These are phyloP conservation scores for Cordyceps militaris DNA, from an alignment of 2,329 filamentous ascomycete genomes.

Conservation along the genomic window DNA sequence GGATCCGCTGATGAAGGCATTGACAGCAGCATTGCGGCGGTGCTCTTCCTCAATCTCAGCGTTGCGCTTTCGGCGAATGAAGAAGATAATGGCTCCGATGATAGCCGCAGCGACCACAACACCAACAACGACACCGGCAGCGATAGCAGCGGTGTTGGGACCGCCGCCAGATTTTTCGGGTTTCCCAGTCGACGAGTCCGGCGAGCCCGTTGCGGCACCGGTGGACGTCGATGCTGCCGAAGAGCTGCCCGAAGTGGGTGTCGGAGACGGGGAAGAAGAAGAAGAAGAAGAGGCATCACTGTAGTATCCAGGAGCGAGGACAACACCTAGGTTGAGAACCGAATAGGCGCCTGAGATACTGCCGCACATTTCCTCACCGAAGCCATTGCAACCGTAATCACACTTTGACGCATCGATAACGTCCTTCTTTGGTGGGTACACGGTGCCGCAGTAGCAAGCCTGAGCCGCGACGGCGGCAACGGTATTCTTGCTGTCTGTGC, in stretches of 20 bases:
- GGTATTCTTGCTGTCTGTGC: constrained; percentile 36
- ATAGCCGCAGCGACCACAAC: constrained; percentile 62
- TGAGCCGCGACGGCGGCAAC: constrained; percentile 59
- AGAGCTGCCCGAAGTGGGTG: constrained; percentile 22
- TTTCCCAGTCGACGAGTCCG: constrained; percentile 6
- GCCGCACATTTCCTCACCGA: constrained; percentile 52
- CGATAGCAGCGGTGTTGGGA: constrained; percentile 76
- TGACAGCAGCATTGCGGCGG: constrained; percentile 71
- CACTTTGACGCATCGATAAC: constrained; percentile 55
- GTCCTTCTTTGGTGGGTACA: constrained; percentile 52
- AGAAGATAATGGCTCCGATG: constrained; percentile 64
- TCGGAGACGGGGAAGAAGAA: constrained; percentile 17
- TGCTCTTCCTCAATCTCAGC: constrained; percentile 77
- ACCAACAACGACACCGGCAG: constrained; percentile 80
- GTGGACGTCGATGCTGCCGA: constrained; percentile 17
- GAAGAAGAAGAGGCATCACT: constrained; percentile 19
- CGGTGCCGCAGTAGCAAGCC: constrained; percentile 66
- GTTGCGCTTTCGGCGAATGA: constrained; percentile 67
- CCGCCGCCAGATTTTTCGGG: constrained; percentile 20
- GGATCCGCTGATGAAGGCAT: constrained; percentile 61
- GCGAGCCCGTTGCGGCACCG: constrained; percentile 21
- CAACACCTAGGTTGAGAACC: constrained; percentile 44
- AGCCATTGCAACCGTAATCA: constrained; percentile 59
- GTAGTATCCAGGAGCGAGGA: constrained; percentile 32
- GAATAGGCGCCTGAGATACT: constrained; percentile 31